phyloP scores from a whole-genome alignment of 352 stramenopile genomes.

The Phytophthora megakarya region DNA sequence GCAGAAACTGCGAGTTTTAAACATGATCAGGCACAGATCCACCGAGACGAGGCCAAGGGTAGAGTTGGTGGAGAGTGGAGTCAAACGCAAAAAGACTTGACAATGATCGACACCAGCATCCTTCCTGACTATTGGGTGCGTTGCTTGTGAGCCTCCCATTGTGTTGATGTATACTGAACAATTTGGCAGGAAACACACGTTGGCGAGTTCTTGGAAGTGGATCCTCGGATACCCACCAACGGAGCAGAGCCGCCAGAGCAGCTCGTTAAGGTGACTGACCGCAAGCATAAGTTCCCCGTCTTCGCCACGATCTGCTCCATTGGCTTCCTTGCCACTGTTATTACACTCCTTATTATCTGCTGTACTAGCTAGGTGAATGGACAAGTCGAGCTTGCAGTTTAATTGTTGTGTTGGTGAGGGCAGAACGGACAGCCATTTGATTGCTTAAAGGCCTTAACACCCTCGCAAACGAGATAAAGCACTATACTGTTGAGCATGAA shows the following conservation, averaged over 20 bases:
- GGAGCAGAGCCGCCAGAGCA: conserved; percentile 62
- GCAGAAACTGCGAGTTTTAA: not conserved
- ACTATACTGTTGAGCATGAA: conserved; percentile 34
- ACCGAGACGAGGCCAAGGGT: too few relatives aligned
- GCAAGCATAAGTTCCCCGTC: conserved; percentile 65
- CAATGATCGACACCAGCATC: conserved; percentile 42
- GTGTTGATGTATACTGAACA: not conserved
- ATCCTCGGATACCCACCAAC: conserved; percentile 51
- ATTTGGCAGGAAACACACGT: not conserved
- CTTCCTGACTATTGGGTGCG: conserved; percentile 62
- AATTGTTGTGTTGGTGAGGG: too few relatives aligned
- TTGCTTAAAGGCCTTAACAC: conserved; percentile 8
- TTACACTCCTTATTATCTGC: conserved; percentile 73
- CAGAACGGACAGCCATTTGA: not conserved
- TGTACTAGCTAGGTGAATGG: conserved; percentile 31
- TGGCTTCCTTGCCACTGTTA: conserved; percentile 61
- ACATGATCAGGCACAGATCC: too few relatives aligned
- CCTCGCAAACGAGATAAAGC: conserved; percentile 26
- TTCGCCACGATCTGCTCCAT: conserved; percentile 77
- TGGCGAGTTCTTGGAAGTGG: conserved; percentile 6
- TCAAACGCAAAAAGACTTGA: conserved; percentile 13
- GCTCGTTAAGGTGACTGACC: conserved; percentile 78
- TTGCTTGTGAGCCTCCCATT: not conserved
- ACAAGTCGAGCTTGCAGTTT: too few relatives aligned
- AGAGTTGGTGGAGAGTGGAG: conserved; percentile 7